A percentile compares a stretch with the other conserved stretches of the same genome.
phyloP scores from a whole-genome alignment of 768 basidiomycete species.

The Cubamyces sp. region DNA sequence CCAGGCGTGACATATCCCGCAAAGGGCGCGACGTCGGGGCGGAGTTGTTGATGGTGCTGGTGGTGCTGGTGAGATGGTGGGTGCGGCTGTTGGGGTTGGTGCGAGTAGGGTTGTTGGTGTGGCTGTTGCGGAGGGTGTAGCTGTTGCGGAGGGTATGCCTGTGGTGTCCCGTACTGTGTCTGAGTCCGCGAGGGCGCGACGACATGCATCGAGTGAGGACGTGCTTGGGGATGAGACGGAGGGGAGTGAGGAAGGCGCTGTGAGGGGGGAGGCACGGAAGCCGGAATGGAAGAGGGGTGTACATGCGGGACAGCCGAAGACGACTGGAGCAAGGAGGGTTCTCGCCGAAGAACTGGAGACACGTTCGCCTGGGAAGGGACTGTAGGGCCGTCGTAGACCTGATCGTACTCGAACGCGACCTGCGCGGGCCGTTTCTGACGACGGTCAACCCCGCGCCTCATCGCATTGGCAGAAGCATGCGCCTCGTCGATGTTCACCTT shows the following conservation, averaged over 20 bases:
- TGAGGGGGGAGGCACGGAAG: background rate
- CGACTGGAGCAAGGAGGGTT: background rate
- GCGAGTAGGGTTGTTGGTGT: background rate
- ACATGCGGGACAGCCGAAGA: background rate
- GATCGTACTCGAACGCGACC: conserved; percentile 20
- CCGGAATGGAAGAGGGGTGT: background rate
- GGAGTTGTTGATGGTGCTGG: background rate
- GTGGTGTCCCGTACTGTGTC: background rate
- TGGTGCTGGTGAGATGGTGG: too few species aligned
- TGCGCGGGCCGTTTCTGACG: conserved; percentile 19
- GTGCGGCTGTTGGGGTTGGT: background rate
- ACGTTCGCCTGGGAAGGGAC: background rate
- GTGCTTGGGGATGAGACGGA: background rate
- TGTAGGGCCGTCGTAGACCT: background rate
- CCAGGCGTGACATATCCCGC: conserved; percentile 12
- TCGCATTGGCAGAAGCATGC: too few species aligned
- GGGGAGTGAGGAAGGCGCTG: background rate
- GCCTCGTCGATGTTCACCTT: conserved; percentile 43
- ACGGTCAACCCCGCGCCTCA: background rate
- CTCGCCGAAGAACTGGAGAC: background rate
- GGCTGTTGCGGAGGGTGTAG: background rate
- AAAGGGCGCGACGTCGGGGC: background rate
- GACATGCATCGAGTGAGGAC: background rate
- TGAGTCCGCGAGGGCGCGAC: background rate
- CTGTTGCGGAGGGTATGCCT: background rate